phyloP scores from a whole-genome alignment of 2,329 filamentous ascomycete species.

The Spiromastix sp. region DNA sequence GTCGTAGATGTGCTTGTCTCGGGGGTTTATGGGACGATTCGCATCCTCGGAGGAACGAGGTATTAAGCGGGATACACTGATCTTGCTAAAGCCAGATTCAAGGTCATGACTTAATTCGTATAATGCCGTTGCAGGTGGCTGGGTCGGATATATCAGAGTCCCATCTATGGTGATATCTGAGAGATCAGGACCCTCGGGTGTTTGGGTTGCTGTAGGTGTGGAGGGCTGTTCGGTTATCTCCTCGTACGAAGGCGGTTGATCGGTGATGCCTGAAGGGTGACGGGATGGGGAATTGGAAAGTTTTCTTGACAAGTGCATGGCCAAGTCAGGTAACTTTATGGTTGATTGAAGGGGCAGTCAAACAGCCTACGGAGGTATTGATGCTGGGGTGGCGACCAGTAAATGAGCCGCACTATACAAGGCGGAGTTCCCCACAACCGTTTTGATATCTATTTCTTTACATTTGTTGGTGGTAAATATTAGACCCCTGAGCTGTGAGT shows the following conservation, averaged over 20 bases:
- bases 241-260: constrained; percentile 8
- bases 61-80: constrained; percentile 9
- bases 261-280: neutral
- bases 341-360: too few relatives aligned
- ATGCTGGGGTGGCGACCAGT: too few relatives aligned
- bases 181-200: neutral
- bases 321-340: too few relatives aligned
- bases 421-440: too few relatives aligned
- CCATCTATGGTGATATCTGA: constrained; percentile 10
- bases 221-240: constrained; percentile 1
- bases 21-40: constrained; percentile 1
- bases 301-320: too few relatives aligned
- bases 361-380: too few relatives aligned
- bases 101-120: constrained; percentile 11
- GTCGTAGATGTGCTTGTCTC: constrained; percentile 10
- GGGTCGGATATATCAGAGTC: constrained; percentile 9
- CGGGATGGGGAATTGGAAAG: neutral
- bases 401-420: too few relatives aligned
- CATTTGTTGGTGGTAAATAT: too few relatives aligned
- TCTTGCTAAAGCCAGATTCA: constrained; percentile 7
- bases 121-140: constrained; percentile 7
- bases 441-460: too few relatives aligned
- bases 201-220: neutral
- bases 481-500: too few relatives aligned
- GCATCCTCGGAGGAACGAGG: constrained; percentile 1